Conservation (phyloP, 1,284 basidiomycete species). For the Trametes sp. region DNA sequence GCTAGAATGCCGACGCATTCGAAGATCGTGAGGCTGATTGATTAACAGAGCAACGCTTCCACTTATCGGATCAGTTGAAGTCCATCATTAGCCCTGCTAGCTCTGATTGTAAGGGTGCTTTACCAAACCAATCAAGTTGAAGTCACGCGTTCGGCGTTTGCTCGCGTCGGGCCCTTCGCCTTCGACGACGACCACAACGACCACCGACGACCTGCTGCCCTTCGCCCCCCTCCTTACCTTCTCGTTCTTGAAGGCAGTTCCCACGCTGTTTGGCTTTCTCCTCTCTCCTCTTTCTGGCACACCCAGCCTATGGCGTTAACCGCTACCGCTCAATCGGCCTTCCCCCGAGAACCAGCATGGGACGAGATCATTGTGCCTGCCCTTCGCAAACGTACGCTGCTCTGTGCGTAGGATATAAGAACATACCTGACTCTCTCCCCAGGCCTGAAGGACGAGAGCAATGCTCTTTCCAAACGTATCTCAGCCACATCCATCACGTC, state of each 20-base stretch:
- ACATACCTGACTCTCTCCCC: constrained; percentile 20
- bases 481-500: constrained; percentile 73
- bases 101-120: neutral
- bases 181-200: constrained; percentile 30
- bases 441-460: constrained; percentile 80
- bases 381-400: constrained; percentile 66
- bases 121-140: neutral
- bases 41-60: no score
- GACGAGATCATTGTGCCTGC: constrained; percentile 76
- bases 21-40: no score
- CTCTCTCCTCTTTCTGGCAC: constrained; percentile 22
- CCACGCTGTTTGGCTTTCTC: constrained; percentile 28
- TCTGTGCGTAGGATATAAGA: constrained; percentile 10
- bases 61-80: neutral
- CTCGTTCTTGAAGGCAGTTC: constrained; percentile 32
- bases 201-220: constrained; percentile 33
- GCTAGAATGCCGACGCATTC: neutral
- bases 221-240: constrained; percentile 37
- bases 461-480: constrained; percentile 73
- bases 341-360: constrained; percentile 65
- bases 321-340: constrained; percentile 56
- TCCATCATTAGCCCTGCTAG: neutral
- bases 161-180: constrained; percentile 23
- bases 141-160: neutral
- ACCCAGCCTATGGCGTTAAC: constrained; percentile 52